These are phyloP conservation scores for Brettanomyces anomalus DNA, from an alignment of 805 yeast species.

Conservation along the genomic window DNA sequence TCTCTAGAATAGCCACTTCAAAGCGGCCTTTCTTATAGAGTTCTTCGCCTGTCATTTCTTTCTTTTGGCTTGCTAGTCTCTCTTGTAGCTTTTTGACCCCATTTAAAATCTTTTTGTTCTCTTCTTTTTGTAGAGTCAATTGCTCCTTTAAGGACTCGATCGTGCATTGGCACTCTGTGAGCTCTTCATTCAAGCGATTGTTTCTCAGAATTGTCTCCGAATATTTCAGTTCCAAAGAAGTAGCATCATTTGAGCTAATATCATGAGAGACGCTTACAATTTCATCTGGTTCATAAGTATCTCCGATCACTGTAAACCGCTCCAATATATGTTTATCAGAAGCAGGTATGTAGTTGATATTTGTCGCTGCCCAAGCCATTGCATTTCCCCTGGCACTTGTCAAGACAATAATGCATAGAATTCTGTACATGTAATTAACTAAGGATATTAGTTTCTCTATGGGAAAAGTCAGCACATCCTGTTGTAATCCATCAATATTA, in stretches of 20 bases:
- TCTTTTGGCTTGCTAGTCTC: background rate
- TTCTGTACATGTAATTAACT: slow-evolving; percentile 15
- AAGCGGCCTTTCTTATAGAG: slow-evolving; percentile 1
- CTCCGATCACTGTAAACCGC: slow-evolving; percentile 9
- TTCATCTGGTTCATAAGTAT: background rate
- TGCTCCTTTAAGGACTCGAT: background rate
- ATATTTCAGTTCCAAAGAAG: background rate
- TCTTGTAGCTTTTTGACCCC: background rate
- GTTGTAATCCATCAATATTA: too few species aligned
- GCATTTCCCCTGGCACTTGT: slow-evolving; percentile 17
- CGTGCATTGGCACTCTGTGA: background rate
- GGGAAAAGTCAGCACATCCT: background rate
- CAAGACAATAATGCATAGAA: slow-evolving; percentile 16
- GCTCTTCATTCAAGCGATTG: background rate
- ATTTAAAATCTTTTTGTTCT: too few species aligned
- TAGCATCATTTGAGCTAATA: background rate
- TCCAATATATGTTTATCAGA: slow-evolving; percentile 13
- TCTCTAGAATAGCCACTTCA: slow-evolving; percentile 3
- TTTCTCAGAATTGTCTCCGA: background rate
- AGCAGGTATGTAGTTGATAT: slow-evolving; percentile 15
- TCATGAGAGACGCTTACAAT: background rate
- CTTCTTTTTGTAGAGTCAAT: too few species aligned
- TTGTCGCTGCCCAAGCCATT: slow-evolving; percentile 22
- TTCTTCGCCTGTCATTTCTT: slow-evolving; percentile 3
- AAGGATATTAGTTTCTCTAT: background rate